Evolutionary conservation across 2,329 filamentous ascomycete genomes (phyloP), one percentile per base, ranked within the genome.

Genomic region (Xylaria sp.): DNA sequence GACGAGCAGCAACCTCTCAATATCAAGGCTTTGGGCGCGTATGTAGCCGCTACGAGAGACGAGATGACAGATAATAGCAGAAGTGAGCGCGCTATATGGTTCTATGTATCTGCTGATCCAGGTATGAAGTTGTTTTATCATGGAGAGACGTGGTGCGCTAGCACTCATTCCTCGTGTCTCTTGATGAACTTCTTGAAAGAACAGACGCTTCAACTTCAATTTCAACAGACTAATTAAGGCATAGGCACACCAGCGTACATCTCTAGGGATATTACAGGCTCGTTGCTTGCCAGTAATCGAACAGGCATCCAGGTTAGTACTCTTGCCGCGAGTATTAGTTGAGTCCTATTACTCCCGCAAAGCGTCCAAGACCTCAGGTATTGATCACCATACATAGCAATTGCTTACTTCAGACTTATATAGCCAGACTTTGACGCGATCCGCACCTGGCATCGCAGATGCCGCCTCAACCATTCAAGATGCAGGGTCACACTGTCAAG

Each of bases 401-500:
- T n/a, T 29, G 29, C 15, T 44, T 20, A n/a, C 25, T 27, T 15
- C 2, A 20, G 2, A 42, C 20, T 36, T 29, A 13, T 42, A 44
- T 42, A 29, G 45, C 36, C 11, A n/a, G 60, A 54, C 6, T 47
- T 63, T 20, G 22, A 60, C 29, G 45, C 49, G 5, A 63, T 61
- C 27, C 44, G 61, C 5, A 33, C 20, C 9, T 63, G 66, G 63
- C 59, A 68, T 20, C n/a, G 27, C 20, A 55, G 31, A 39, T 68
- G 66, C 36, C 38, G 17, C 50, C 36, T 36, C 4, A 33, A 57
- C 31, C 59, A 63, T 33, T 22, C 53, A 13, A 61, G 47, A 22
- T 68, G 63, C 20, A 58, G 25, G 27, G 53, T 50, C 39, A 68
- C 66, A 9, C 59, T 68, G 51, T 66, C 63, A 4, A 39, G 38